phyloP scores from a whole-genome alignment of 1,284 basidiomycete species.

The Sporisorium sorghi region DNA sequence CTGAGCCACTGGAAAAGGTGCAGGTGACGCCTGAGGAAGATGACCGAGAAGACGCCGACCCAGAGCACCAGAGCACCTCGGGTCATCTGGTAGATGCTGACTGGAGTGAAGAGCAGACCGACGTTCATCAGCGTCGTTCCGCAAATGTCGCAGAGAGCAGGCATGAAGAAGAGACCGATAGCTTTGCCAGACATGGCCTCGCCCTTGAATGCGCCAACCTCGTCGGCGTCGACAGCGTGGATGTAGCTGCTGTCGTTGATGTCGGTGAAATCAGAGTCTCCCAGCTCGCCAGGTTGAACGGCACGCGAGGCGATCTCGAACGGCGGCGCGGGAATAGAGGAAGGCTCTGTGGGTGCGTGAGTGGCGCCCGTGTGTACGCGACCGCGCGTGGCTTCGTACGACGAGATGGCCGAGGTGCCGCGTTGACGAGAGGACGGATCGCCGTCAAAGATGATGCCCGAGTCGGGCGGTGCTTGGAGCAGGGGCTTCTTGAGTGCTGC shows the following conservation, averaged over 20 bases:
- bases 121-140: conserved; percentile 95
- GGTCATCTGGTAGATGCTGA: conserved; percentile 96
- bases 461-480: conserved; percentile 41
- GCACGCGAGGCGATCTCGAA: conserved; percentile 47
- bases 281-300: conserved; percentile 43
- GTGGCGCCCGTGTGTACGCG: conserved; percentile 46
- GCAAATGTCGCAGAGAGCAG: conserved; percentile 87
- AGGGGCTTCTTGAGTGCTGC: conserved; percentile 49
- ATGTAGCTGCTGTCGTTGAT: conserved; percentile 43
- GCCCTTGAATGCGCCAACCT: conserved; percentile 37
- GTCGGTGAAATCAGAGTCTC: conserved; percentile 29
- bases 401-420: conserved; percentile 27
- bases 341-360: conserved; percentile 42
- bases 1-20: conserved; percentile 79
- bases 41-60: conserved; percentile 90
- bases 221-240: conserved; percentile 31
- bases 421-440: conserved; percentile 29
- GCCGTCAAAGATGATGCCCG: conserved; percentile 41
- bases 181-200: conserved; percentile 43
- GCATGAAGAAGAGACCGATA: conserved; percentile 78
- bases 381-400: conserved; percentile 45
- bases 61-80: conserved; percentile 96
- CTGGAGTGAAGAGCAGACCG: conserved; percentile 92
- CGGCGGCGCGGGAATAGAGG: conserved; percentile 37
- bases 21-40: conserved; percentile 79